Evolutionary conservation across 225 moss, liverwort and hornwort genomes (phyloP), one percentile per base, ranked within the genome.

Genomic region (Bryoerythrophyllum caledonicum): DNA sequence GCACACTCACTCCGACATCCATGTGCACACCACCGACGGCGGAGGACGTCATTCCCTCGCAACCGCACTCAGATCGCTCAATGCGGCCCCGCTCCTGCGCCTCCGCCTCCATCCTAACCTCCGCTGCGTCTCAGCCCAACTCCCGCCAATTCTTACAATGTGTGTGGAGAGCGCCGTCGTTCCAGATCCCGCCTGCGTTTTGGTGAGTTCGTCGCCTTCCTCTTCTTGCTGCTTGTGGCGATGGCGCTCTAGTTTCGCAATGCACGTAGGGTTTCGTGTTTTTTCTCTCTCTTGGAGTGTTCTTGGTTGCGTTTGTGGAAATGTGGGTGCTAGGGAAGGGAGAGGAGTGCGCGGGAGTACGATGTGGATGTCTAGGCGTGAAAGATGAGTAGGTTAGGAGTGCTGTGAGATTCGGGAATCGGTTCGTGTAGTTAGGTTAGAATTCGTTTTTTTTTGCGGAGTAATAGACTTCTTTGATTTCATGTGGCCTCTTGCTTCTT

Each of bases 201-300:
- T 7, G 48, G 48, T 49, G 5, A 17, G 48, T 17, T 49, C 6
- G 6, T 49, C 48, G 48, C 19, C 48, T 44, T 15, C 44, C 52
- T 10, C 56, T 55, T 35, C 32, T 67, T 19, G 37, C 17, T n/a
- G 62, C 27, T 37, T 19, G 19, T 76, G 35, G 34, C 34, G 32
- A 67, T 48, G 23, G 73, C 62, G 48, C 62, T 57, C 38, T 75
- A 46, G 46, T 44, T n/a, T 57, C 61, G 15, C 63, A 83, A 76
- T 63, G 79, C 60, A 17, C 63, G 48, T 83, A 72, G 76, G 83
- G 83, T 80, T 83, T 21, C 59, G 25, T 26, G 74, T 9, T 10
- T 38, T 38, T 38, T 38, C 65, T 3, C 8, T 16, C 4, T 24
- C 53, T 21, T 11, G 27, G 37, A 55, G 26, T 10, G 30, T 28